A percentile compares a stretch with the other conserved stretches of the same genome.
phyloP scores from a whole-genome alignment of 495 filamentous ascomycete genomes.

The Tuber brumale region DNA sequence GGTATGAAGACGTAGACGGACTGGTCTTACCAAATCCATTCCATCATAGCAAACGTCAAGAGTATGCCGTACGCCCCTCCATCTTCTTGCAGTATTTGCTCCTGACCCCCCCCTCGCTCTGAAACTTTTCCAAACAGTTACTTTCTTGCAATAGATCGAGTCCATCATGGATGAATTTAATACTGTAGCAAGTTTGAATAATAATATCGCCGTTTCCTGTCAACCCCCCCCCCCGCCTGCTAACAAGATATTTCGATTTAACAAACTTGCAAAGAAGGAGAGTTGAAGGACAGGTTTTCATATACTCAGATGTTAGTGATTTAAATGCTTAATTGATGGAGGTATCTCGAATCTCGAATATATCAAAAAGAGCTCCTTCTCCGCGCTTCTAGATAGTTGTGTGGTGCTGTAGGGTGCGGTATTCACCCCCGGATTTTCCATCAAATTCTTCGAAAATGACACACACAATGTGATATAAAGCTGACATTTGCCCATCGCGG shows the following conservation, averaged over 20 bases:
- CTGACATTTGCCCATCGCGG: background rate
- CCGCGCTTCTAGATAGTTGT: background rate
- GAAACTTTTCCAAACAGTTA: background rate
- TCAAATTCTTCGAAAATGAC: background rate
- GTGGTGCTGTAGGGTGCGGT: background rate
- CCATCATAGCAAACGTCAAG: background rate
- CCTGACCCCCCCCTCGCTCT: background rate
- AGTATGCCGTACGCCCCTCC: background rate
- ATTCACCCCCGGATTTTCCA: background rate
- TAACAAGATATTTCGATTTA: background rate
- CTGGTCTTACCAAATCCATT: too few relatives aligned
- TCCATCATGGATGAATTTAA: background rate
- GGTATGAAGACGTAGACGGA: too few relatives aligned
- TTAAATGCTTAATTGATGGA: background rate
- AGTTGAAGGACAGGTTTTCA: background rate
- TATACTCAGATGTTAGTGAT: background rate
- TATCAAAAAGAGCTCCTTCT: background rate
- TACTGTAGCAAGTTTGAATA: background rate
- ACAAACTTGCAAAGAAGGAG: background rate
- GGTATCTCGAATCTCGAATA: background rate
- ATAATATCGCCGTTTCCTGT: background rate
- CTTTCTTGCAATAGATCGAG: background rate
- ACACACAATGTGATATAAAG: background rate
- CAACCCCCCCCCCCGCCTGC: background rate
- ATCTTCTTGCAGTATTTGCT: background rate